Conservation (phyloP, 139 green algal genomes). For the Nannochloris sp. region DNA sequence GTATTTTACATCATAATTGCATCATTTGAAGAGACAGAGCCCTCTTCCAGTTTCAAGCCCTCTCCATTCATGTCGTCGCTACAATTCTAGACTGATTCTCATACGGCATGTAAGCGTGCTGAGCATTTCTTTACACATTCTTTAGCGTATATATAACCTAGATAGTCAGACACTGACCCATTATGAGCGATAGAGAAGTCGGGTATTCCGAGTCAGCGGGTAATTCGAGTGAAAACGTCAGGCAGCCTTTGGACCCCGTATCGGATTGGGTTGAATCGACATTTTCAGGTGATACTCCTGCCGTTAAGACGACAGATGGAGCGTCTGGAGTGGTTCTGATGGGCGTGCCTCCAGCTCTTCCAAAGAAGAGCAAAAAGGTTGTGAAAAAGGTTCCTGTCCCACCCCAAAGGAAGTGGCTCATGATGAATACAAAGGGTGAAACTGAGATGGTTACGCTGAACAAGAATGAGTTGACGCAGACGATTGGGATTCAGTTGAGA, state of each 20-base stretch:
- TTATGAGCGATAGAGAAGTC: no score
- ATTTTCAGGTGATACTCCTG: neutral
- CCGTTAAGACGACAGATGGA: neutral
- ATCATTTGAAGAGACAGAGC: no score
- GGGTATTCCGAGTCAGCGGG: no score
- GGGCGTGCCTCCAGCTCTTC: neutral
- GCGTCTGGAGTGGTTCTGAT: neutral
- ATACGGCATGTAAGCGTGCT: no score
- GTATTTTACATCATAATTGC: no score
- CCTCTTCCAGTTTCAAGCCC: no score
- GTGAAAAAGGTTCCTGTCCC: constrained; percentile 1
- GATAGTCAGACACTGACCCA: no score
- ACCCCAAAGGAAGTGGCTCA: constrained; percentile 14
- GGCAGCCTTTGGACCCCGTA: neutral
- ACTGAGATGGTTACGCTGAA: constrained; percentile 12
- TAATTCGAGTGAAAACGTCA: neutral
- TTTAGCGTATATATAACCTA: no score
- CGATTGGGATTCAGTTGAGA: constrained; percentile 25
- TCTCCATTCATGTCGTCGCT: no score
- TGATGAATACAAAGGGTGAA: constrained; percentile 4
- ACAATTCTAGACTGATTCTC: no score
- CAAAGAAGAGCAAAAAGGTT: neutral
- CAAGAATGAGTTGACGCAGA: constrained; percentile 17
- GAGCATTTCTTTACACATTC: no score
- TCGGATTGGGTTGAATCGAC: constrained; percentile 14